phyloP scores from a whole-genome alignment of 805 yeast genomes.

The Nematodospora valgi region DNA sequence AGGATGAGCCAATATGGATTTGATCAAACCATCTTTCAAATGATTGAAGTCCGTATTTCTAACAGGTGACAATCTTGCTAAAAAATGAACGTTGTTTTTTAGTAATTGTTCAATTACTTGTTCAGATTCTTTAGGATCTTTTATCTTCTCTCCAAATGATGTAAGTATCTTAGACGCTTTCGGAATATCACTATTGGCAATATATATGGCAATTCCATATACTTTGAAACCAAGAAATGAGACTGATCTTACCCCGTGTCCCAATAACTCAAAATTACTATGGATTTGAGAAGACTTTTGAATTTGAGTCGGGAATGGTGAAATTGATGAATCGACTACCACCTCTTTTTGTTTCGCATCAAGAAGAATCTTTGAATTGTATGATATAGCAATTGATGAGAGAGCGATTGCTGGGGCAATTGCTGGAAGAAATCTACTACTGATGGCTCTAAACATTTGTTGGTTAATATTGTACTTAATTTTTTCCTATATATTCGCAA shows the following conservation, averaged over 20 bases:
- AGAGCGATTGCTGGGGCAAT: too few species aligned
- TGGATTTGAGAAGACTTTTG: conserved; percentile 17
- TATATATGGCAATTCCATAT: conserved; percentile 81
- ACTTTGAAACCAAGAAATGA: conserved; percentile 81
- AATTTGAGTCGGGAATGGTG: conserved; percentile 41
- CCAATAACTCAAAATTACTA: conserved; percentile 55
- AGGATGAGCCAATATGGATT: conserved; percentile 70
- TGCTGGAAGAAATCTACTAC: too few species aligned
- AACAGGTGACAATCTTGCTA: conserved; percentile 78
- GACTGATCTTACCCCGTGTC: conserved; percentile 79
- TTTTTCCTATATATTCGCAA: conserved; percentile 10
- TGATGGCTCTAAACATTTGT: too few species aligned
- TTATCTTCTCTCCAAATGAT: conserved; percentile 27
- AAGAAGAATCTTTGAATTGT: too few species aligned
- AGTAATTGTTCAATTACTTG: conserved; percentile 55
- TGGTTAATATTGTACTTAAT: too few species aligned
- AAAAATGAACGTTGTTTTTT: conserved; percentile 55
- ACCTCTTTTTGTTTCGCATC: too few species aligned
- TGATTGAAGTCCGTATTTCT: conserved; percentile 91
- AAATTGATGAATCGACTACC: conserved; percentile 46
- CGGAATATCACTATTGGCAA: conserved; percentile 56
- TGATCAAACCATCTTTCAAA: conserved; percentile 81
- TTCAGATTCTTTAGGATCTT: conserved; percentile 43
- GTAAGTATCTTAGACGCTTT: conserved; percentile 34
- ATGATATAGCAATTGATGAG: too few species aligned